A percentile compares a stretch with the other conserved stretches of the same genome.
Evolutionary conservation across 805 yeast species (phyloP).

Genomic region (Kazachstania bromeliacearum): DNA sequence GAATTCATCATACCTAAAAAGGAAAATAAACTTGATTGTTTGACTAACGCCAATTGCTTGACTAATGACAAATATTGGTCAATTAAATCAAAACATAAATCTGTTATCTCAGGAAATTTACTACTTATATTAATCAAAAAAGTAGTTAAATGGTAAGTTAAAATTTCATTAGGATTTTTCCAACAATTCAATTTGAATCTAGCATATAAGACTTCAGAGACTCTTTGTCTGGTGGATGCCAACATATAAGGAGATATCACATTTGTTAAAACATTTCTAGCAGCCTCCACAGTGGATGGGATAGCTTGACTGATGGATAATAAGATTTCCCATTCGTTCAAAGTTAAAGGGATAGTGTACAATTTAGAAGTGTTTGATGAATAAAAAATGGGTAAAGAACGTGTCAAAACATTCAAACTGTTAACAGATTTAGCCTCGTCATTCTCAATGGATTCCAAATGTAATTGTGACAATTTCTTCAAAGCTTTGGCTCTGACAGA

Average conservation of each 20-base stretch:
- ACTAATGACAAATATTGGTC: constrained; percentile 19
- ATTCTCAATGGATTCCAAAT: not conserved
- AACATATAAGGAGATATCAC: constrained; percentile 40
- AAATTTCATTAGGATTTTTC: constrained; percentile 33
- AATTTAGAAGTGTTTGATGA: constrained; percentile 19
- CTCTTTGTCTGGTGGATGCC: constrained; percentile 42
- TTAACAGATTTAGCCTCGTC: not conserved
- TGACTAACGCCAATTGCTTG: constrained; percentile 9
- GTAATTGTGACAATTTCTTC: constrained; percentile 14
- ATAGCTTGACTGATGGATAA: constrained; percentile 39
- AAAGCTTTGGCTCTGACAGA: constrained; percentile 21
- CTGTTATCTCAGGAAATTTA: constrained; percentile 23
- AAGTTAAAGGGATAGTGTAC: constrained; percentile 35
- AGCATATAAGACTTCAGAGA: constrained; percentile 31
- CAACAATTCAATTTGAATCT: constrained; percentile 28
- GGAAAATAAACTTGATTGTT: constrained; percentile 24
- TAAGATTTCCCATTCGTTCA: constrained; percentile 47
- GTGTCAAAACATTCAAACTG: constrained; percentile 13
- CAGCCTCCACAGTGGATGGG: constrained; percentile 31
- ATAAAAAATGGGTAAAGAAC: constrained; percentile 22
- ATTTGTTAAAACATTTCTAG: constrained; percentile 30
- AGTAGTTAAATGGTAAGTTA: constrained; percentile 29
- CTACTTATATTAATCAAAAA: constrained; percentile 23
- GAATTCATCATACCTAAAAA: constrained; percentile 33
- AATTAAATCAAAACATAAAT: constrained; percentile 15